These are phyloP conservation scores for Populus alba DNA, from an alignment of 345 rosid genomes.

Conservation along the genomic window DNA sequence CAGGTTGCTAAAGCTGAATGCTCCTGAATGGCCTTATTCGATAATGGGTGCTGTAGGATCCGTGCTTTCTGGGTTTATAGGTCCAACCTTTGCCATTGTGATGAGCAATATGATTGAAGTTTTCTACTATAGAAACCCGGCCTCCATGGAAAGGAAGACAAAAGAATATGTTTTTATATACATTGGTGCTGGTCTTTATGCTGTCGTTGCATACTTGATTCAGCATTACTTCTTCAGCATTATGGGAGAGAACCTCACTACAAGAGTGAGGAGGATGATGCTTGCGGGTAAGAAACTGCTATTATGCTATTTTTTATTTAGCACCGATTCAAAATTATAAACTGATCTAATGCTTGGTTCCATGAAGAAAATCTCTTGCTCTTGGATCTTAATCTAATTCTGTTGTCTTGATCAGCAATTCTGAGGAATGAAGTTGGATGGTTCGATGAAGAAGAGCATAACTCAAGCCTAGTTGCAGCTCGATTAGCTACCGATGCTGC, in stretches of 20 bases:
- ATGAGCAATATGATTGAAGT: constrained; percentile 99
- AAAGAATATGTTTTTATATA: constrained; percentile 96
- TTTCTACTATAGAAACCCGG: constrained; percentile 82
- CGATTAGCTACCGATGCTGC: constrained; percentile 90
- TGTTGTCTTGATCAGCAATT: constrained; percentile 53
- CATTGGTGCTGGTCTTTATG: constrained; percentile 95
- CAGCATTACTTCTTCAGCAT: constrained; percentile 99
- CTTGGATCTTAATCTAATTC: background rate
- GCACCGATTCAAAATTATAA: background rate
- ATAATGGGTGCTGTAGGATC: constrained; percentile 97
- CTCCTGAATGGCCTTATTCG: constrained; percentile 99
- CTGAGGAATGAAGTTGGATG: constrained; percentile 98
- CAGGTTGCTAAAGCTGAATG: constrained; percentile 84
- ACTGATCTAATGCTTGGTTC: background rate
- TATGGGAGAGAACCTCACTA: constrained; percentile 99
- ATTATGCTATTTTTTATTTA: background rate
- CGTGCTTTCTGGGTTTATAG: constrained; percentile 84
- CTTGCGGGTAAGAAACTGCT: constrained; percentile 63
- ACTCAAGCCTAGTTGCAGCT: constrained; percentile 89
- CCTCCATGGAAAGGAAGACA: constrained; percentile 92
- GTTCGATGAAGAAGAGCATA: constrained; percentile 98
- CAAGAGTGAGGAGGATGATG: constrained; percentile 98
- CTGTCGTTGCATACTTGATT: constrained; percentile 90
- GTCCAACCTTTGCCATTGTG: constrained; percentile 93
- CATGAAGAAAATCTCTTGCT: background rate